Base-by-base conservation (phyloP, 169 alveolate species). In the Neospora caninum region DNA sequence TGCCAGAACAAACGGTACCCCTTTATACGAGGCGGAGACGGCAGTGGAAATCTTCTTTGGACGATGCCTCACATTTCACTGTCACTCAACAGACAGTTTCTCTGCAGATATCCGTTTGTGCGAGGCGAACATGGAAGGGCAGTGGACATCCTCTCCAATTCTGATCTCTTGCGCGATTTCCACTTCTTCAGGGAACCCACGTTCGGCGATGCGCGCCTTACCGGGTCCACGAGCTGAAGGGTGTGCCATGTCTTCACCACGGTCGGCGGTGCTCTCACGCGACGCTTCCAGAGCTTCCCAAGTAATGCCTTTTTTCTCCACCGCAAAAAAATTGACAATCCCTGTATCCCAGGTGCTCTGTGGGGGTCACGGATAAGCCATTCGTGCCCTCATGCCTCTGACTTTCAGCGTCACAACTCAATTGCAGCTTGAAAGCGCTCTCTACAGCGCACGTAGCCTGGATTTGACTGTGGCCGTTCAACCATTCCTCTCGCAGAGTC, bases 221-320 rank as follows among this genome's bases (percentile, higher is more conserved):
- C 80, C 91, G 91, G 18, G 91, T 86, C 13, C 91, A 86, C 91
- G 91, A 86, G 91, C 78, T 86, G 34, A 86, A 86, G 78, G 78
- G 45, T n/a, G 91, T 86, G 53, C 91, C 91, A 27, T 86, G 78
- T 69, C 91, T 86, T 31, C 91, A 86, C 45, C 80, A 86, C 45
- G 78, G 91, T 27, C 49, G 91, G 0, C 78, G 91, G 45, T 43
- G 70, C 78, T 18, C 42, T 18, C 91, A 86, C 80, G 34, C 91
- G 78, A n/a, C 16, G 42, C 89, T 82, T 39, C 89, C 89, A 10
- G 67, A 36, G 0, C 89, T 82, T 42, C 89, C 89, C 38, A 39
- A 82, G 89, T 82, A 82, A 41, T 31, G 36, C 13, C 27, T 16
- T 34, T 70, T 0, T 78, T 78, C 87, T 27, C n/a, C 6, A 27